Evolutionary conservation across 2,329 filamentous ascomycete species (phyloP), one percentile per base, ranked within the genome.

Genomic region (Colletotrichum salicis): DNA sequence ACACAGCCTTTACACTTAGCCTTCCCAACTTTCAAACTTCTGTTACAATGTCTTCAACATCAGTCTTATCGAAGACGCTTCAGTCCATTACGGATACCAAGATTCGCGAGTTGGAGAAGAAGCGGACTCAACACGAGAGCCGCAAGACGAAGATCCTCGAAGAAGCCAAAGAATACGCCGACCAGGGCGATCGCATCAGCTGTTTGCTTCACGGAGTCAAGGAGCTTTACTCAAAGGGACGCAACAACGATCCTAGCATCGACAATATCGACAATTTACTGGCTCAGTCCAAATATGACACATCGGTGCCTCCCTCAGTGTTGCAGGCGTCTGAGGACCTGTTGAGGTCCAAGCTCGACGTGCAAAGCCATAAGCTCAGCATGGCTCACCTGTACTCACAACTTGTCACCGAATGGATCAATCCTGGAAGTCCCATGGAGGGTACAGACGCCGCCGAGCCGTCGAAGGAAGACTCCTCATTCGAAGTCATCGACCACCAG

Each of bases 341-440:
- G 1, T 76, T 86, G 11, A 74, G 82, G n/a, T 76, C 77, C 3
- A 79, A 84, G 48, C 76, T 86, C 13, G 76, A 84, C 24, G 80
- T 78, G 48, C 82, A 84, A 63, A 83, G 83, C 7, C 79, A 82
- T 19, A 84, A 82, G 72, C 85, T 83, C 65, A 76, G 82, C 63
- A 85, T 84, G 57, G 84, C 85, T 0, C 81, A 82, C 10, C 78
- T 86, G 2, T 86, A 86, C 55, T 84, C 82, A 3, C 79, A 84
- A 59, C 79, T 86, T 4, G 84, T 86, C n/a, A 86, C 81, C 0
- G 85, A 86, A 72, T 86, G 84, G 84, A 78, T 86, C 1, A 81
- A 80, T 1, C 75, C 77, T 0, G 78, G 78, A 2, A 71, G 79
- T 74, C 31, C 70, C 8, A 45, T 70, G 1, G 68, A 76, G 5